Percentiles rank a stretch among this genome's conserved stretches.
Evolutionary conservation across 2,329 filamentous ascomycete species (phyloP).

Genomic region (Fusarium sp.): DNA sequence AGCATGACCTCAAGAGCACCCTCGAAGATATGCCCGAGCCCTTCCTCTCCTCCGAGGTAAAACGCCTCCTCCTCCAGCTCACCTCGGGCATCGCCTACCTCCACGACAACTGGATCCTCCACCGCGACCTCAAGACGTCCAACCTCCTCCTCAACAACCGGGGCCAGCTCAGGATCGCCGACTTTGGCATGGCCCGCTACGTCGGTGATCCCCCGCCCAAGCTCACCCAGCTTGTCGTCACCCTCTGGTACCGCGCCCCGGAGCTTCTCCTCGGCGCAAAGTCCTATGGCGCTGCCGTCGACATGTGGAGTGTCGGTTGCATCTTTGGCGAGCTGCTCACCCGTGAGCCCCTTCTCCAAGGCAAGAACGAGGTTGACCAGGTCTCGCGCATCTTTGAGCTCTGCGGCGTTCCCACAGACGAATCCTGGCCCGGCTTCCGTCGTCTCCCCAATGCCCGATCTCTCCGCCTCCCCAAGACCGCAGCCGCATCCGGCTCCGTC

Average conservation of each 20-base stretch:
- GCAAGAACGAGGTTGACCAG: constrained; percentile 92
- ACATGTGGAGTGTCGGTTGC: constrained; percentile 97
- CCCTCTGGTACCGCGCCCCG: constrained; percentile 94
- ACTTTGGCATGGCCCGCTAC: constrained; percentile 98
- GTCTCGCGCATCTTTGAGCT: constrained; percentile 88
- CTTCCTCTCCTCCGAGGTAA: constrained; percentile 91
- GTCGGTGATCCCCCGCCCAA: constrained; percentile 81
- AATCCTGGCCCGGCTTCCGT: constrained; percentile 87
- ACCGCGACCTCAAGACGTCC: constrained; percentile 92
- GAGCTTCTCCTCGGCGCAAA: constrained; percentile 87
- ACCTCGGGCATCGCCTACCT: constrained; percentile 84
- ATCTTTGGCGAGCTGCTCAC: constrained; percentile 93
- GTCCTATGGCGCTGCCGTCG: constrained; percentile 79
- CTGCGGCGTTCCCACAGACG: constrained; percentile 85
- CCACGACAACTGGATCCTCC: constrained; percentile 89
- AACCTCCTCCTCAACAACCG: constrained; percentile 96
- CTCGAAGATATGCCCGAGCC: constrained; percentile 95
- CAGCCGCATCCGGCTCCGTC: constrained; percentile 58
- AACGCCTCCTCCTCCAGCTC: constrained; percentile 88
- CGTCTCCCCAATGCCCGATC: constrained; percentile 87
- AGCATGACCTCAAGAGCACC: constrained; percentile 94
- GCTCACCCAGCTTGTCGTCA: constrained; percentile 93
- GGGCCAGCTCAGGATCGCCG: constrained; percentile 92
- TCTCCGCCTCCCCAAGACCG: constrained; percentile 72
- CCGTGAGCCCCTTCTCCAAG: constrained; percentile 84